These are phyloP conservation scores for Larix kaempferi DNA, from an alignment of 75 land plant species.

Conservation along the genomic window DNA sequence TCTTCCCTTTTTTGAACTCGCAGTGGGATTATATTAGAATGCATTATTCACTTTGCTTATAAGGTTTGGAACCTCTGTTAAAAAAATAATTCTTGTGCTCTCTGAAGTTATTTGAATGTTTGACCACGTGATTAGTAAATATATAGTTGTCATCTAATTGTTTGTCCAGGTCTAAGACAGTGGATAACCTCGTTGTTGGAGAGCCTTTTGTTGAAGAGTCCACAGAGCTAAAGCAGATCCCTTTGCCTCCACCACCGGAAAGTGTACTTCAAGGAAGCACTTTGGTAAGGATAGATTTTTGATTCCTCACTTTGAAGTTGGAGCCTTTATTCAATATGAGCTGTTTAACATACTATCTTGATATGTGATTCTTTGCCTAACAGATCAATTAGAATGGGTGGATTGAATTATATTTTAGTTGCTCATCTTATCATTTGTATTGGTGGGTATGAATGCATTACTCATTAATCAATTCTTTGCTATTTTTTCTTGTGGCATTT, in stretches of 20 bases:
- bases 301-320: background rate
- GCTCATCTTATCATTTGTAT: background rate
- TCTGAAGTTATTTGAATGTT: too few species aligned
- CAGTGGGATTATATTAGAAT: background rate
- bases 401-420: background rate
- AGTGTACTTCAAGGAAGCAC: conserved; percentile 31
- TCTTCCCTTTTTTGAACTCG: background rate
- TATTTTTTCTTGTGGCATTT: conserved; percentile 9
- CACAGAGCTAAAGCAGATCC: conserved; percentile 11
- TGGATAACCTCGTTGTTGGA: conserved; percentile 25
- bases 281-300: conserved; percentile 13
- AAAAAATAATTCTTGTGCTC: too few species aligned
- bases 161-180: conserved; percentile 22
- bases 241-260: conserved; percentile 38
- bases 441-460: background rate
- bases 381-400: too few species aligned
- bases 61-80: too few species aligned
- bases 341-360: background rate
- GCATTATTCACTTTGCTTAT: too few species aligned
- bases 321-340: too few species aligned
- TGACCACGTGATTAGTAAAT: background rate
- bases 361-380: background rate
- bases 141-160: background rate
- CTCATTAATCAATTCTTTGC: background rate
- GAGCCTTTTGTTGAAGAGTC: conserved; percentile 21